phyloP scores from a whole-genome alignment of 1,284 basidiomycete genomes.

The Violaceomyces palustris region DNA sequence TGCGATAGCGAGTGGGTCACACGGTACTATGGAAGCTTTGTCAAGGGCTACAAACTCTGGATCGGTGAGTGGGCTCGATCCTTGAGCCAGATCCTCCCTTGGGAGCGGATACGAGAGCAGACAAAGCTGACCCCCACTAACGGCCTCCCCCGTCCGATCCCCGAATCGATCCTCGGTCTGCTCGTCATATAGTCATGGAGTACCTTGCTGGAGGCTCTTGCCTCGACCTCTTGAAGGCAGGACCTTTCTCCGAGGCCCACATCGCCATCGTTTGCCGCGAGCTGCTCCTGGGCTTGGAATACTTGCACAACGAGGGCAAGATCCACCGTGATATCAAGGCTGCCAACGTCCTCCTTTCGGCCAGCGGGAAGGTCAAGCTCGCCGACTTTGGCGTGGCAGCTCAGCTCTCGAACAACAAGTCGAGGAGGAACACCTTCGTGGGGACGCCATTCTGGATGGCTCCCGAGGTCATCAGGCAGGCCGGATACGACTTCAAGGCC shows the following conservation, averaged over 20 bases:
- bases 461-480: conserved; percentile 91
- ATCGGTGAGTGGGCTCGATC: too few relatives aligned
- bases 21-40: conserved; percentile 92
- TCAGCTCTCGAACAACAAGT: conserved; percentile 70
- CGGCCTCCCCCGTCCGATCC: not conserved
- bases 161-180: not conserved
- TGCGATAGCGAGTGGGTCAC: conserved; percentile 96
- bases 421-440: conserved; percentile 85
- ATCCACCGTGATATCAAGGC: conserved; percentile 99
- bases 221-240: conserved; percentile 86
- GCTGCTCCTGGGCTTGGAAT: conserved; percentile 85
- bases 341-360: conserved; percentile 87
- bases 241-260: conserved; percentile 80
- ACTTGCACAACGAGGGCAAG: conserved; percentile 87
- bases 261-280: conserved; percentile 92
- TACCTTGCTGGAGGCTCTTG: conserved; percentile 97
- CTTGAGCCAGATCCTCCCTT: not conserved
- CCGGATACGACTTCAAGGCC: conserved; percentile 61
- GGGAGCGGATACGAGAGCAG: not conserved
- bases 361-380: conserved; percentile 86
- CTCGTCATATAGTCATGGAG: too few relatives aligned
- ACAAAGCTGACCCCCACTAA: not conserved
- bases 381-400: conserved; percentile 96
- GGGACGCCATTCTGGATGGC: conserved; percentile 96
- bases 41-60: conserved; percentile 95